Base-by-base conservation (phyloP, 192 early-diverging fungal species). In the Backusella australiensis region DNA sequence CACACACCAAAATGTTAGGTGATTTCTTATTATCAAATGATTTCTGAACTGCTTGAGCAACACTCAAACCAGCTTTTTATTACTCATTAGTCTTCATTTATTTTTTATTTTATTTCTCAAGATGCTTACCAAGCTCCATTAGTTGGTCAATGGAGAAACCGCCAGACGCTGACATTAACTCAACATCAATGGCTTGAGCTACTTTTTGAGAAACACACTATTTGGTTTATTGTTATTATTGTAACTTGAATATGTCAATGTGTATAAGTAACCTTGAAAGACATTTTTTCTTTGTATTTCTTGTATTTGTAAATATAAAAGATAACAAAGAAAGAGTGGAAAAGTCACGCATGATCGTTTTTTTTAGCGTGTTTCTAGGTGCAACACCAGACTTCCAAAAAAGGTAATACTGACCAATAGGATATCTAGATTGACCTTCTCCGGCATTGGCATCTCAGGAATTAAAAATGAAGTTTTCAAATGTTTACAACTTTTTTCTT, bases 81-180 rank as follows among this genome's bases (percentile, higher is more conserved):
- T 14, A 8, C 1, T 39, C 11, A 36, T 74, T 65, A 46, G 17
- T 67, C 4, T 17, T 5, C 34, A 19, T 41, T 67, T 32, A 26
- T 26, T 36, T 23, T 23, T n/a, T 49, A 1, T n/a, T 49, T 49
- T 49, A n/a, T 49, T n/a, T 49, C 19, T 6, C 6, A 68, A n/a
- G 17, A 63, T 35, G 46, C 72, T 69, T 77, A 85, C 88, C 88
- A 6, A 92, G 75, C 79, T 91, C 88, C 82, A 90, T 89, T 6
- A 96, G 88, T 85, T 99, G 97, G 41, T 96, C 94, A 29, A 99
- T 88, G 0, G 90, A 86, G 81, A 96, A 99, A 6, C 95, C 96
- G 36, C 86, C 89, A 35, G 87, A 76, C 0, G 85, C 80, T 23
- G 89, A 89, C 94, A 98, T 96, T 71, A 98, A 88, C 41, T 94